Base-by-base conservation (phyloP, 1,139 yeast genomes). In the Candida pseudoviswanathii region DNA sequence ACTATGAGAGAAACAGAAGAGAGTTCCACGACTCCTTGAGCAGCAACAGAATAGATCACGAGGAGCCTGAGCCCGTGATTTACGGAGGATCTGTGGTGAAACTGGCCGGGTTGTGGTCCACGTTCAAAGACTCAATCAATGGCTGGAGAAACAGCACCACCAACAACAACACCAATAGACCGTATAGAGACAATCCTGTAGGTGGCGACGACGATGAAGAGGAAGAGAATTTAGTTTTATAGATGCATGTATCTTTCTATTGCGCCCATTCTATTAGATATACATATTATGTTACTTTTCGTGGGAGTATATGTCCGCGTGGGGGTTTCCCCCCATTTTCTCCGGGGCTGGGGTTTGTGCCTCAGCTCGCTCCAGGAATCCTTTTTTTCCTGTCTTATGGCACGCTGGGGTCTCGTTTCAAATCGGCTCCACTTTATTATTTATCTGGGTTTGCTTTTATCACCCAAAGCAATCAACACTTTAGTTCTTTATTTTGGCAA, bases 1-100 rank as follows among this genome's bases (percentile, higher is more conserved):
- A 70, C 50, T 70, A 72, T 51, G 67, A 71, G 36, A 57, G 50
- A 44, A 70, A 71, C 53, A 58, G 73, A 44, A 54, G 62, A 32
- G 54, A 51, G 2, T 71, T 71, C 54, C 61, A 68, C 51, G 66
- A 60, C 31, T 50, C 56, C 2, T 57, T 66, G 48, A 49, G 46
- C 36, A 50, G 45, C 37, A 54, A 58, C 34, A 42, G 62, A 40
- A 49, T 58, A 24, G 64, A 61, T 37, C 6, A 27, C 10, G 49
- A 42, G 10, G 51, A 45, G n/a, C 43, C 41, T 8, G 51, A 44
- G 16, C 45, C 48, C 1, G 32, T 26, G 11, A 47, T 43, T 39
- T 44, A 46, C 31, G 47, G 50, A 36, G 56, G 56, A 11, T 39
- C 52, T 1, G 27, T 53, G 33, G 41, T 26, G 3, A 22, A 38